phyloP scores from a whole-genome alignment of 2,329 filamentous ascomycete species.

The Apiospora sp. region DNA sequence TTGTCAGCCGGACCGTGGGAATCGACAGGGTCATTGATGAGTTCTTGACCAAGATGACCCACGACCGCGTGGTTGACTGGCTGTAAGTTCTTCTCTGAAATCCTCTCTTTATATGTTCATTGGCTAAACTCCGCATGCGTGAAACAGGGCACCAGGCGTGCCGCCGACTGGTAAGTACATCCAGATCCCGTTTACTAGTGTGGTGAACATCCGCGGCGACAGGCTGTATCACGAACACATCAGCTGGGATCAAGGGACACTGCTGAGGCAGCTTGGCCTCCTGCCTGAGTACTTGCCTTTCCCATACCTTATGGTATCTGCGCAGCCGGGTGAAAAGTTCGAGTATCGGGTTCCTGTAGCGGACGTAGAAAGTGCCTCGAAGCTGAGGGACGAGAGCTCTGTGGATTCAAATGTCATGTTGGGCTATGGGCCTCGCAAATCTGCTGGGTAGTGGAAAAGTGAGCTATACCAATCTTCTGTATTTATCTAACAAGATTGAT shows the following conservation, averaged over 20 bases:
- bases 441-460: neutral
- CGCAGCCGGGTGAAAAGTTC: constrained; percentile 43
- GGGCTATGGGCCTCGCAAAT: constrained; percentile 31
- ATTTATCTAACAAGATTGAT: no score
- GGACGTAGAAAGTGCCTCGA: constrained; percentile 60
- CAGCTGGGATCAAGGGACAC: constrained; percentile 72
- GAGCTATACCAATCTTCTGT: neutral
- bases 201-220: constrained; percentile 74
- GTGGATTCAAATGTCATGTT: constrained; percentile 66
- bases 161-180: constrained; percentile 63
- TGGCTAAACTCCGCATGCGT: no score
- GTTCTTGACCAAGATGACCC: constrained; percentile 71
- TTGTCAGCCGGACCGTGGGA: constrained; percentile 76
- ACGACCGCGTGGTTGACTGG: constrained; percentile 71
- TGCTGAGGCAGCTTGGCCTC: constrained; percentile 67
- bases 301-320: constrained; percentile 59
- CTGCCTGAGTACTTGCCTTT: constrained; percentile 72
- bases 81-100: constrained; percentile 64
- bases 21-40: constrained; percentile 77
- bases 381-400: constrained; percentile 58
- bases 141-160: constrained; percentile 60
- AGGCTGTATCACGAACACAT: constrained; percentile 76
- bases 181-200: constrained; percentile 68
- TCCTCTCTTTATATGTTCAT: no score
- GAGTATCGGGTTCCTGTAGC: constrained; percentile 70